Evolutionary conservation across 768 basidiomycete genomes (phyloP).

Genomic region (Boletus coccyginus): DNA sequence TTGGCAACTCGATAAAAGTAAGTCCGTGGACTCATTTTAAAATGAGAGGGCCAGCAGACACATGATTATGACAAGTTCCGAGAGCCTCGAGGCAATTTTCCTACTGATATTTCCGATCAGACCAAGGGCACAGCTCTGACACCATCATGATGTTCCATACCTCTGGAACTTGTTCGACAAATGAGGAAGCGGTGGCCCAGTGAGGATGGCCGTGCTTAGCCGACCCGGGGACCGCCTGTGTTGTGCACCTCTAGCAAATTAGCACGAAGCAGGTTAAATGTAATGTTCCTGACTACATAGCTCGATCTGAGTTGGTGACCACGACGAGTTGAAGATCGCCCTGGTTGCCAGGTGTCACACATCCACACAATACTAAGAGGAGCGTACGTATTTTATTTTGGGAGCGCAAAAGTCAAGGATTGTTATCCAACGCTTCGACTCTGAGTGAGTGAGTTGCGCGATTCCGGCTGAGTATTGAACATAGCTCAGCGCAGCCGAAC

Average conservation of each 20-base stretch:
- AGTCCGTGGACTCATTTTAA: background rate
- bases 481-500: background rate
- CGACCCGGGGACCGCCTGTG: background rate
- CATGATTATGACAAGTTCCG: background rate
- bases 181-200: background rate
- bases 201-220: background rate
- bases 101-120: background rate
- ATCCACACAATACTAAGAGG: conserved; percentile 1
- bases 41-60: background rate
- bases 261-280: background rate
- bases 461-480: background rate
- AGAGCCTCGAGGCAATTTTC: background rate
- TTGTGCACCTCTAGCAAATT: background rate
- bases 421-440: background rate
- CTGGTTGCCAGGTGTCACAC: background rate
- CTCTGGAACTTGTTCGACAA: background rate
- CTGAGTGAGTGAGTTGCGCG: background rate
- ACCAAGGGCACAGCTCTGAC: background rate
- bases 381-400: conserved; percentile 4
- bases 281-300: too few species aligned
- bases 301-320: background rate
- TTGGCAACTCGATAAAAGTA: background rate
- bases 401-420: background rate
- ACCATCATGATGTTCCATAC: background rate
- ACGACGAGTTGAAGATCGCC: background rate